Base-by-base conservation (phyloP, 2,329 filamentous ascomycete species). In the Colletotrichum lupini region DNA sequence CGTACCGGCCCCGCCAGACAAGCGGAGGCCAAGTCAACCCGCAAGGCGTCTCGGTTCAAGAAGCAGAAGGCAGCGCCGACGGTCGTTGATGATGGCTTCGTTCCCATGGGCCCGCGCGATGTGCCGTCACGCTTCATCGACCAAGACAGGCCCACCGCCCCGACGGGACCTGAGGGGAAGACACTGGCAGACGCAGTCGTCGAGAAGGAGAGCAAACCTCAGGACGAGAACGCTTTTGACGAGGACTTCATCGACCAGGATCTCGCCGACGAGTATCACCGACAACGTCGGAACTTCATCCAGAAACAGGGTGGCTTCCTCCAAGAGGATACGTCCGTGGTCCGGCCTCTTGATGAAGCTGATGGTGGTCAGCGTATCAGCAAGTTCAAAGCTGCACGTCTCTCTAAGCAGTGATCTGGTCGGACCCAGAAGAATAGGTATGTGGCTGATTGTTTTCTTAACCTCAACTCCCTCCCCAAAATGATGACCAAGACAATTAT, bases 271-370 rank as follows among this genome's bases (percentile, higher is more conserved):
- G 94, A 97, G 79, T 97, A 97, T 81, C 93, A 97, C 81, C 91
- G 90, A 57, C 87, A 94, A 81, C 92, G 96, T 24, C 97, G 95
- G 80, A 90, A 90, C 78, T 92, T 97, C 82, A 95, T 98, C 67
- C 91, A 95, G 76, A 89, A 92, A 77, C 91, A 97, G 77, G 95
- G 95, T 64, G 95, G 95, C 3, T 97, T 98, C 81, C 84, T 93
- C 77, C 89, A 90, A 70, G 90, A 95, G 77, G 90, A 93, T 72
- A 91, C 94, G 73, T 87, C 90, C 65, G 89, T 89, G 22, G 89
- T 91, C 59, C 88, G 93, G 65, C 90, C 93, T 1, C 85, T 95
- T 57, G 91, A 92, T 67, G 91, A 95, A 77, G 87, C 89, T 30
- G 89, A 92, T 61, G 90, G 91, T 57, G 89, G 88, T 1, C 87